Evolutionary conservation across 495 filamentous ascomycete species (phyloP).

Genomic region (Acidiella bohemica): DNA sequence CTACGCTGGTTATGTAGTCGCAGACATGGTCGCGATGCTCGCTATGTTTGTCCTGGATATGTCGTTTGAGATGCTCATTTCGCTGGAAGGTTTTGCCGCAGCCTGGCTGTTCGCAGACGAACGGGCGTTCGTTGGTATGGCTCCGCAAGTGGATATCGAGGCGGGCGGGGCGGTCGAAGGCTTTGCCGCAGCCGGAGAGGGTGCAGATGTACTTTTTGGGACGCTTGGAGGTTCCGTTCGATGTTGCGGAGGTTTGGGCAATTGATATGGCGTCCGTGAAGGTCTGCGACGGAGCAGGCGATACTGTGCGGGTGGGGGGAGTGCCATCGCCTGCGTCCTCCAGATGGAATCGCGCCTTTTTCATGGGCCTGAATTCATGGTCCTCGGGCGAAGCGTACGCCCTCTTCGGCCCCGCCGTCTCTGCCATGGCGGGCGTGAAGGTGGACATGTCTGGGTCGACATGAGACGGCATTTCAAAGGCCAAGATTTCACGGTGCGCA

Average conservation of each 20-base stretch:
- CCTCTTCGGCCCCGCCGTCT: background rate
- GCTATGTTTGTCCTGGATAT: conserved; percentile 70
- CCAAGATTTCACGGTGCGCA: conserved; percentile 8
- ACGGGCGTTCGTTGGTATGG: conserved; percentile 67
- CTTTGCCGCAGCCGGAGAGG: conserved; percentile 55
- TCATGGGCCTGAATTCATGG: too few species aligned
- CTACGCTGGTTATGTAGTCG: conserved; percentile 3
- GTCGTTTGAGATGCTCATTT: conserved; percentile 66
- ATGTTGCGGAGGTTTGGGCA: conserved; percentile 10
- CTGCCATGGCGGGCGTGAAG: background rate
- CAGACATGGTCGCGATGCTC: conserved; percentile 59
- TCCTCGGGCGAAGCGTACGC: too few species aligned
- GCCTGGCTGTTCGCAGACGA: conserved; percentile 47
- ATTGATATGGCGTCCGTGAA: conserved; percentile 6
- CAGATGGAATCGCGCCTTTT: background rate
- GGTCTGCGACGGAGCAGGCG: background rate
- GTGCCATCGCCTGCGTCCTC: background rate
- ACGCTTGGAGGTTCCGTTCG: conserved; percentile 5
- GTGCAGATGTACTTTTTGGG: conserved; percentile 58
- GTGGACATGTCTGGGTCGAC: background rate
- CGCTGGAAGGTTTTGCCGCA: conserved; percentile 77
- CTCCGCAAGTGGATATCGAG: conserved; percentile 64
- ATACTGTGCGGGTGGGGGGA: too few species aligned
- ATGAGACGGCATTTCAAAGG: background rate
- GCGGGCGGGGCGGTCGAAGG: conserved; percentile 77